These are phyloP conservation scores for Eucalyptus pumila DNA, from an alignment of 345 rosid species.

Conservation along the genomic window DNA sequence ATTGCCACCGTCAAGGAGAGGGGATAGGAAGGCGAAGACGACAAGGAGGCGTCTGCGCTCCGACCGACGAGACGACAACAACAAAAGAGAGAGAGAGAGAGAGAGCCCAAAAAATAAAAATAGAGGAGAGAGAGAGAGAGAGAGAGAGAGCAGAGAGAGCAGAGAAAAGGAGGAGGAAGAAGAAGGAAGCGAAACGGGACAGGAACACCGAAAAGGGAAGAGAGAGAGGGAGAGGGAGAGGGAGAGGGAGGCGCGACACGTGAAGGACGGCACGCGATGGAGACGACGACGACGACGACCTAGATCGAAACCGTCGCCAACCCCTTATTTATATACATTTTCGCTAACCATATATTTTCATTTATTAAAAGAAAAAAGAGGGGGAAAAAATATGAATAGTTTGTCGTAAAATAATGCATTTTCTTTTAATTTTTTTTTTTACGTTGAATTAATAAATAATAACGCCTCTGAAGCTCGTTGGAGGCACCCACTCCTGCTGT, in stretches of 20 bases:
- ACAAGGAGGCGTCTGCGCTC: background rate
- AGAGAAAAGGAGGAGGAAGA: background rate
- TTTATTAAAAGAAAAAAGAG: background rate
- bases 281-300: background rate
- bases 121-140: background rate
- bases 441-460: background rate
- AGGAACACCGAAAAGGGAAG: background rate
- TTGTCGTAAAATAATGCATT: background rate
- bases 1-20: background rate
- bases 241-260: slow-evolving; percentile 4
- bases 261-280: slow-evolving; percentile 9
- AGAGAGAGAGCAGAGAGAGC: background rate
- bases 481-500: background rate
- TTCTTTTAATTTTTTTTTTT: background rate
- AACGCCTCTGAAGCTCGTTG: background rate
- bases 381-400: background rate
- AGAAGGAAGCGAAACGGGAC: background rate
- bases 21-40: background rate
- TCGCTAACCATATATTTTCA: background rate
- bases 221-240: background rate
- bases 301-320: background rate
- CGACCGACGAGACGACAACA: background rate
- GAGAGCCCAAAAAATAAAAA: background rate
- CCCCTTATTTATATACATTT: background rate
- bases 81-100: background rate